Evolutionary conservation across 768 basidiomycete genomes (phyloP).

Genomic region (Suillus hirtellus): DNA sequence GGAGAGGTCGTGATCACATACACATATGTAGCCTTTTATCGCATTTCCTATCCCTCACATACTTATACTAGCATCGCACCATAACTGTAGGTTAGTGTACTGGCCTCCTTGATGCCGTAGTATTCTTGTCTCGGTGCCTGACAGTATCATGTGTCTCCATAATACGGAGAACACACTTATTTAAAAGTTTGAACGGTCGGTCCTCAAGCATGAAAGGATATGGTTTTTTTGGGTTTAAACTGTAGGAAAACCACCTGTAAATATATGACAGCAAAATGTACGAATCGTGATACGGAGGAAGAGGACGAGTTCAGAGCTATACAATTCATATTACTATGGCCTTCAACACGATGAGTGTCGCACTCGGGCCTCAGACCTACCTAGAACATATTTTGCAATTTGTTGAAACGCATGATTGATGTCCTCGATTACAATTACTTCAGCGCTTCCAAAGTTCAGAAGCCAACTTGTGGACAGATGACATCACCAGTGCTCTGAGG

Average conservation of each 20-base stretch:
- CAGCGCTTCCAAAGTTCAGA: not conserved
- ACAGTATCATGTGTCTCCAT: not conserved
- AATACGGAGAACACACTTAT: not conserved
- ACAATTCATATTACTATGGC: not conserved
- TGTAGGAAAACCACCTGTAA: not conserved
- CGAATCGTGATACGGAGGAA: not conserved
- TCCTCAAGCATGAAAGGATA: not conserved
- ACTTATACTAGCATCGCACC: conserved; percentile 5
- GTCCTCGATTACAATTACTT: not conserved
- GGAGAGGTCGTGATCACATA: conserved; percentile 15
- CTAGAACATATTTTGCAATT: not conserved
- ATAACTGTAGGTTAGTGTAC: conserved; percentile 2
- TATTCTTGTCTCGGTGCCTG: not conserved
- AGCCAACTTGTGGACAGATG: not conserved
- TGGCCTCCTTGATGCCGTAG: not conserved
- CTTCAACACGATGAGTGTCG: not conserved
- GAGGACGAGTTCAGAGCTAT: not conserved
- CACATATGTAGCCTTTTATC: not conserved
- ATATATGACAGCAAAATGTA: not conserved
- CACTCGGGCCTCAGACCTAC: not conserved
- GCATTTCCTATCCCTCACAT: not conserved
- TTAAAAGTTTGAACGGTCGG: not conserved
- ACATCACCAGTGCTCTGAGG: not conserved
- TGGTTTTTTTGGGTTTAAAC: not conserved
- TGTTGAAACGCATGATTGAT: not conserved